phyloP scores from a whole-genome alignment of 257 asterid species.

The Vinca minor region DNA sequence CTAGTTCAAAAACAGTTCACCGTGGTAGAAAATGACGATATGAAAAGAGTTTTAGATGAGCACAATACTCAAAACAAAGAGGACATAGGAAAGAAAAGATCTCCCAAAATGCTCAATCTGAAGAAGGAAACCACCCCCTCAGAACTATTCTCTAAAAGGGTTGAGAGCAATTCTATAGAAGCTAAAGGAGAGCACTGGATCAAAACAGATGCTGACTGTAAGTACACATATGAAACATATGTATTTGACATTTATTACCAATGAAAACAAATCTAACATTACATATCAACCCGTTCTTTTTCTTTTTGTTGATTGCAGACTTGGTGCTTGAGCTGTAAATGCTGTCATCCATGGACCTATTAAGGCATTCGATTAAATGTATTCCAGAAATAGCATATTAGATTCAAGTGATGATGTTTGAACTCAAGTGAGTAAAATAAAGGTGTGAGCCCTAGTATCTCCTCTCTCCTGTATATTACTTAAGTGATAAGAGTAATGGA shows the following conservation, averaged over 20 bases:
- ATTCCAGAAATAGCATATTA: not conserved
- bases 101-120: constrained; percentile 1
- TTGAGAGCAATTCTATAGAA: not conserved
- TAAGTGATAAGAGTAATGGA: not conserved
- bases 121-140: constrained; percentile 17
- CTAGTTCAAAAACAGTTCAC: constrained; percentile 24
- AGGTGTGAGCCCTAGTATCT: constrained; percentile 5
- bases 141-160: constrained; percentile 2
- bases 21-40: constrained; percentile 19
- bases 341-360: not conserved
- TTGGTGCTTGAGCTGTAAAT: constrained; percentile 36
- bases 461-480: constrained; percentile 6
- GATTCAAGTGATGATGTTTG: constrained; percentile 11
- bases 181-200: constrained; percentile 34
- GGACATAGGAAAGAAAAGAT: constrained; percentile 4
- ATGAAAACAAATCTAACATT: not conserved
- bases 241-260: not conserved
- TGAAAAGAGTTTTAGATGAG: constrained; percentile 1
- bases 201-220: constrained; percentile 35
- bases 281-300: not conserved
- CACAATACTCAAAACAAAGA: not conserved
- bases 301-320: constrained; percentile 17
- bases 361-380: not conserved
- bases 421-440: constrained; percentile 16
- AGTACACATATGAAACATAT: constrained; percentile 13